Percentiles rank a stretch among this genome's conserved stretches.
Conservation (phyloP, 352 stramenopile species). For the Globisporangium uncinulatum region DNA sequence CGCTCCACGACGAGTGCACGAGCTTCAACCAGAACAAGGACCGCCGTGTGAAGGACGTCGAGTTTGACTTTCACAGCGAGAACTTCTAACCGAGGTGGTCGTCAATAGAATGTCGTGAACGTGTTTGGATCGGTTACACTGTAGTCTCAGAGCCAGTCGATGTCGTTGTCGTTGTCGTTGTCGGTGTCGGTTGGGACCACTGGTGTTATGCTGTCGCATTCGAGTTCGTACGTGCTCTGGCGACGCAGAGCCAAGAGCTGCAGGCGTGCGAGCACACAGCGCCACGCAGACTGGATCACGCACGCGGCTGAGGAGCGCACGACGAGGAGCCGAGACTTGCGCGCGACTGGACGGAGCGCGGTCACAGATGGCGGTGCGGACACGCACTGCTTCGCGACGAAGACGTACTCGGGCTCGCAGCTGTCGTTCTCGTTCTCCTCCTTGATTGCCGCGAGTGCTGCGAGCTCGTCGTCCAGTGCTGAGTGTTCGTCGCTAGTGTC, state of each 20-base stretch:
- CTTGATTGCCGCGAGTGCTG: not conserved
- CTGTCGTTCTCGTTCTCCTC: not conserved
- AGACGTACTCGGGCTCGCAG: conserved; percentile 1
- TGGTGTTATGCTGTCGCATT: conserved; percentile 24
- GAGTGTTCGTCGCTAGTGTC: not conserved
- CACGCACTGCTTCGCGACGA: conserved; percentile 1
- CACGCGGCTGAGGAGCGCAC: not conserved
- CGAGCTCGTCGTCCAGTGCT: not conserved
- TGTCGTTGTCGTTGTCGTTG: conserved; percentile 9
- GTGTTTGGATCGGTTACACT: too few relatives aligned
- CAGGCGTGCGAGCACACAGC: not conserved
- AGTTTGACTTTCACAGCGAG: conserved; percentile 70
- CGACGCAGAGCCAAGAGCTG: conserved; percentile 8
- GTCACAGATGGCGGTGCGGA: not conserved
- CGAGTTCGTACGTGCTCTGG: conserved; percentile 12
- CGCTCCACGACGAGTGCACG: conserved; percentile 58
- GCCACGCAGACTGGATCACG: conserved; percentile 8
- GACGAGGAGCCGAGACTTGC: not conserved
- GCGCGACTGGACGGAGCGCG: not conserved
- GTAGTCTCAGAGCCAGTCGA: conserved; percentile 19
- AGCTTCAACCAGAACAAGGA: conserved; percentile 44
- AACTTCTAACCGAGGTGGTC: conserved; percentile 32
- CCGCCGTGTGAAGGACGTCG: conserved; percentile 25
- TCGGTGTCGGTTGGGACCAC: conserved; percentile 13
- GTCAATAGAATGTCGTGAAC: not conserved